Percentiles rank a stretch among this genome's conserved stretches.
phyloP scores from a whole-genome alignment of 1,284 basidiomycete species.

The Paramarasmius palmivorus region DNA sequence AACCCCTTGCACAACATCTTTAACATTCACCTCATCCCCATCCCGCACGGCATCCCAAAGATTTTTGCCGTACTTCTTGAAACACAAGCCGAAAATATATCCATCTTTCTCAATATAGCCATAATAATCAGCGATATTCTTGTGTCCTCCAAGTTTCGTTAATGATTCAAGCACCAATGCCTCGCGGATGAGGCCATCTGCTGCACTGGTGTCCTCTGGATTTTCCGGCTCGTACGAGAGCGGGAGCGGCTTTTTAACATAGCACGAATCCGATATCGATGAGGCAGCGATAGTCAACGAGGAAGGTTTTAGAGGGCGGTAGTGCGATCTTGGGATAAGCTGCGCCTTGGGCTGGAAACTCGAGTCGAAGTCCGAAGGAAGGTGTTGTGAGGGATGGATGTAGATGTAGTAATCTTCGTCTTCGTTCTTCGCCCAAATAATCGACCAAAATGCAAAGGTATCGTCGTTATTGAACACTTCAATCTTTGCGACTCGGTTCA shows the following conservation, averaged over 20 bases:
- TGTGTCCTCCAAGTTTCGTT: not conserved
- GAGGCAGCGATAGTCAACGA: not conserved
- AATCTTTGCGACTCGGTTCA: no score
- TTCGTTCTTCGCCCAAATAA: not conserved
- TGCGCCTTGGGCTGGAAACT: not conserved
- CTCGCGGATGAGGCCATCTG: not conserved
- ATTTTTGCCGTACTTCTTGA: slow-evolving; percentile 1
- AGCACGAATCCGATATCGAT: not conserved
- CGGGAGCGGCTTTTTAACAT: not conserved
- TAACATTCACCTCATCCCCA: slow-evolving; percentile 3
- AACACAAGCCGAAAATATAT: slow-evolving; percentile 2
- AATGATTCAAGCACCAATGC: not conserved
- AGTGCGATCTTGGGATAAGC: not conserved
- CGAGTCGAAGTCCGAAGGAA: not conserved
- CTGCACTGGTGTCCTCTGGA: not conserved
- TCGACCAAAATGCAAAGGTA: slow-evolving; percentile 1
- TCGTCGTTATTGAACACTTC: not conserved
- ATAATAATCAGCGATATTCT: slow-evolving; percentile 4
- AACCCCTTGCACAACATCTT: not conserved
- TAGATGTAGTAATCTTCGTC: not conserved
- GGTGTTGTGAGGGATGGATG: not conserved
- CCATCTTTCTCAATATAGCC: not conserved
- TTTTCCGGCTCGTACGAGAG: not conserved
- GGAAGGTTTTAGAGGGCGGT: not conserved
- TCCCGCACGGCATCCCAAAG: slow-evolving; percentile 1